Conservation (phyloP, 2,329 filamentous ascomycete genomes). For the Aspergillus sp. region DNA sequence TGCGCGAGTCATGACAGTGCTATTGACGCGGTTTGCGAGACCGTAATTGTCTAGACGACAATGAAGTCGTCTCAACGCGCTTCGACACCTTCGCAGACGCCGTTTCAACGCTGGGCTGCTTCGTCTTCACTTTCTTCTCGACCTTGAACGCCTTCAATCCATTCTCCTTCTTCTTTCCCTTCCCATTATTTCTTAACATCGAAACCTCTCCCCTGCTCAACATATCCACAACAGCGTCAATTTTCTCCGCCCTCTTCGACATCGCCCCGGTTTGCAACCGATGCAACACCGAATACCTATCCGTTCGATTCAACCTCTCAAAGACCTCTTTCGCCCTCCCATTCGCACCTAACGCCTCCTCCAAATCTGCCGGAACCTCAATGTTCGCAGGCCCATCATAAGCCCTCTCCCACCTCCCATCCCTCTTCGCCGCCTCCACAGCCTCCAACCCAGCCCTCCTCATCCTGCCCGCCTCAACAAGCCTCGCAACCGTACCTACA, state of each 20-base stretch:
- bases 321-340: slow-evolving; percentile 30
- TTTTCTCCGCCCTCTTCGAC: background rate
- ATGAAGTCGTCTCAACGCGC: background rate
- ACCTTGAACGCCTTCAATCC: background rate
- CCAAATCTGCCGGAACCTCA: slow-evolving; percentile 52
- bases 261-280: slow-evolving; percentile 40
- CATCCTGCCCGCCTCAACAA: slow-evolving; percentile 53
- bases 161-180: background rate
- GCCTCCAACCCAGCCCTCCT: slow-evolving; percentile 48
- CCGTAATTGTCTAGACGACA: background rate
- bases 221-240: background rate
- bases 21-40: background rate
- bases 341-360: slow-evolving; percentile 41
- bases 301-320: slow-evolving; percentile 41
- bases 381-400: slow-evolving; percentile 54
- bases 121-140: background rate
- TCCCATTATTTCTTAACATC: background rate
- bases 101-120: background rate
- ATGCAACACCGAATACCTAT: slow-evolving; percentile 49
- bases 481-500: slow-evolving; percentile 49
- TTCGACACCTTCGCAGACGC: background rate
- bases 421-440: slow-evolving; percentile 55
- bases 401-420: slow-evolving; percentile 60
- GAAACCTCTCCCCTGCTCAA: background rate
- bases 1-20: background rate